A percentile compares a stretch with the other conserved stretches of the same genome.
Conservation (phyloP, 2,329 filamentous ascomycete genomes). For the Pseudopithomyces chartarum region DNA sequence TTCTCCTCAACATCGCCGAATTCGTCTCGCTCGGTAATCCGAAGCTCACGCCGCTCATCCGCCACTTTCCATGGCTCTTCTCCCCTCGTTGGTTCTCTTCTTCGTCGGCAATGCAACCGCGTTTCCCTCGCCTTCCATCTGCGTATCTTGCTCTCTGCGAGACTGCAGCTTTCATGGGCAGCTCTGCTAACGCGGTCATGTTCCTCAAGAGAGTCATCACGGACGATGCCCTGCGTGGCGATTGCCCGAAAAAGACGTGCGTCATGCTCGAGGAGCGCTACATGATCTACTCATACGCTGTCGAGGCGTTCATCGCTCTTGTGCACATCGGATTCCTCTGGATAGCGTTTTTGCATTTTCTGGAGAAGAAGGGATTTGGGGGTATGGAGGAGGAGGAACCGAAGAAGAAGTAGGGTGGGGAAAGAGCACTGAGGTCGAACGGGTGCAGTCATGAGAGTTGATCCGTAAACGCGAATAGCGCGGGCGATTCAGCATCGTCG, state of each 20-base stretch:
- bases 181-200: neutral
- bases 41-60: neutral
- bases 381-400: too few relatives aligned
- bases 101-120: neutral
- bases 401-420: too few relatives aligned
- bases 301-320: neutral
- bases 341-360: neutral
- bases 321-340: constrained; percentile 1
- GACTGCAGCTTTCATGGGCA: neutral
- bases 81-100: neutral
- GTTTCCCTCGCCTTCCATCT: constrained; percentile 2
- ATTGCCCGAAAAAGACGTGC: neutral
- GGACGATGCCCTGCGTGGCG: neutral
- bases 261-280: neutral
- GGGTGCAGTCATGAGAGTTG: neutral
- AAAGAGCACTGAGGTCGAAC: neutral
- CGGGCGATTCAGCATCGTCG: too few relatives aligned
- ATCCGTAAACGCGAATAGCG: too few relatives aligned
- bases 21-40: constrained; percentile 2
- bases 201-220: neutral
- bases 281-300: neutral
- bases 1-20: neutral
- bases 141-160: neutral
- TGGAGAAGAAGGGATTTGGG: constrained; percentile 5
- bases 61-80: neutral